phyloP scores from a whole-genome alignment of 2,329 filamentous ascomycete genomes.

The Proliferodiscus dingleyae region DNA sequence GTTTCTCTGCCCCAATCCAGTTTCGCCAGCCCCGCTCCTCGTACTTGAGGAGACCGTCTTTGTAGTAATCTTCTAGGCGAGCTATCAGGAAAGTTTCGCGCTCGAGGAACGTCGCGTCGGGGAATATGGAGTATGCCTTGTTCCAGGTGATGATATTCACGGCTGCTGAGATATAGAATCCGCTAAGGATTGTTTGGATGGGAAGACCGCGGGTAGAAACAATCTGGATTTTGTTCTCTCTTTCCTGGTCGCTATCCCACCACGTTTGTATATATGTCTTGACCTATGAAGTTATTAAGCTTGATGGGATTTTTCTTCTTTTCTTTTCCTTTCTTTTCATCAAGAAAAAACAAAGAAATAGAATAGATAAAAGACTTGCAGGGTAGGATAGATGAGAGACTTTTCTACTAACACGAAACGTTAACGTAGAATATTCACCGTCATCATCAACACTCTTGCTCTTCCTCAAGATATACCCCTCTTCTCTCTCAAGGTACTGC shows the following conservation, averaged over 20 bases:
- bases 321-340: too few relatives aligned
- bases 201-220: background rate
- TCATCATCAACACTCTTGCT: background rate
- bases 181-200: background rate
- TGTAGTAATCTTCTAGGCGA: background rate
- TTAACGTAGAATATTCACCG: background rate
- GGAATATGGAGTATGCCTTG: constrained; percentile 10
- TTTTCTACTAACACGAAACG: background rate
- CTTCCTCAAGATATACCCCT: background rate
- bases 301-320: too few relatives aligned
- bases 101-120: constrained; percentile 4
- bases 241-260: background rate
- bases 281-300: background rate
- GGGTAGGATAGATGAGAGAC: background rate
- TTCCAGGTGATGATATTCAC: constrained; percentile 11
- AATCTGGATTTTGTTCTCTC: background rate
- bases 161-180: constrained; percentile 4
- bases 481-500: background rate
- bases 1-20: too few relatives aligned
- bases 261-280: background rate
- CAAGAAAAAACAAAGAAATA: too few relatives aligned
- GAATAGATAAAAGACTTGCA: too few relatives aligned
- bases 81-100: background rate
- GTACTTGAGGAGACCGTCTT: background rate
- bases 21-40: background rate